Percentiles rank a stretch among this genome's conserved stretches.
Evolutionary conservation across 495 filamentous ascomycete genomes (phyloP).

Genomic region (Emericellopsis terricola): DNA sequence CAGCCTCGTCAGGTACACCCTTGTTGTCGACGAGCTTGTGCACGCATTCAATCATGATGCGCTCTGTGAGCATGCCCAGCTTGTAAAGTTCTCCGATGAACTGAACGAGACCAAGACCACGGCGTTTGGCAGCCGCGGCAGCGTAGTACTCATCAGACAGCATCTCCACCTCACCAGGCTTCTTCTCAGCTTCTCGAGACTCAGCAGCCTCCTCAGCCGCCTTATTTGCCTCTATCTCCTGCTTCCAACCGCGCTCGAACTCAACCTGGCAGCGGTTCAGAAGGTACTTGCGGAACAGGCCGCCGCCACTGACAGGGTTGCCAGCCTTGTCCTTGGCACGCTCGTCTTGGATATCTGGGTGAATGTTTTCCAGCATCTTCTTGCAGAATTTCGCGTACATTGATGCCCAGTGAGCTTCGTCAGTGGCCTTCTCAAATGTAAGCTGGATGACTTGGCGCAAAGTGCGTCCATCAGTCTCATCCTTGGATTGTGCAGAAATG

Average conservation of each 20-base stretch:
- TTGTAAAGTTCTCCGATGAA: conserved; percentile 99
- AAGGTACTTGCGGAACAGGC: conserved; percentile 93
- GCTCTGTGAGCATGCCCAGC: conserved; percentile 92
- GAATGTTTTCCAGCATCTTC: conserved; percentile 92
- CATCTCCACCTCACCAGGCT: conserved; percentile 53
- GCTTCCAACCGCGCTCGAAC: conserved; percentile 96
- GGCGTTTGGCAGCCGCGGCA: conserved; percentile 88
- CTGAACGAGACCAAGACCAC: conserved; percentile 92
- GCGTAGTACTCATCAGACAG: conserved; percentile 94
- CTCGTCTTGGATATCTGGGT: conserved; percentile 86
- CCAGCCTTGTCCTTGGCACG: conserved; percentile 72
- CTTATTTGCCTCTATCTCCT: conserved; percentile 54
- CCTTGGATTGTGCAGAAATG: conserved; percentile 87
- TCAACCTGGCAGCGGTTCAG: conserved; percentile 98
- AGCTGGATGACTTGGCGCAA: conserved; percentile 96
- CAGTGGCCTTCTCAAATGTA: conserved; percentile 96
- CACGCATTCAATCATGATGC: conserved; percentile 99
- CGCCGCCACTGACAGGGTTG: conserved; percentile 76
- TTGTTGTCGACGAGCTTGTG: conserved; percentile 92
- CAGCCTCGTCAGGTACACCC: conserved; percentile 83
- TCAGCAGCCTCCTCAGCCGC: conserved; percentile 75
- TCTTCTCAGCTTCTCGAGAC: conserved; percentile 29
- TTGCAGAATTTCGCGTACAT: conserved; percentile 99
- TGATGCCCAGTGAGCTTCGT: conserved; percentile 95
- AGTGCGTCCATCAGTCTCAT: conserved; percentile 85